phyloP scores from a whole-genome alignment of 2,329 filamentous ascomycete genomes.

The Calonectria pseudoreteaudii region DNA sequence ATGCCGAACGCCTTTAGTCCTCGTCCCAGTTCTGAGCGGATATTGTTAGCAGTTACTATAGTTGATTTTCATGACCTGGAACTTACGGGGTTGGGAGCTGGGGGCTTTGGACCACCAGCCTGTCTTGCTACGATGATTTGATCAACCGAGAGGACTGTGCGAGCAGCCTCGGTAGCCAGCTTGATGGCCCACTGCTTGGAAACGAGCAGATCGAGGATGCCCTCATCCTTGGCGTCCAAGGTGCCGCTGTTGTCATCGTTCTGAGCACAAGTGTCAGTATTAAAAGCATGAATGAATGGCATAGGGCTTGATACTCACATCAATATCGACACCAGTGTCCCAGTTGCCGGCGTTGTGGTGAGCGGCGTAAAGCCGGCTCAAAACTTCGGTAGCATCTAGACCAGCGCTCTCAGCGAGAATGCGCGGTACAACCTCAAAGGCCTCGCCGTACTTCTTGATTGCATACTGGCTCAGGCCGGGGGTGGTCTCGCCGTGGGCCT shows the following conservation, averaged over 20 bases:
- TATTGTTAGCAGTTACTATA: conserved; percentile 43
- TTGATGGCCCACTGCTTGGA: conserved; percentile 98
- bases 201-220: conserved; percentile 91
- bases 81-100: conserved; percentile 84
- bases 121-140: conserved; percentile 99
- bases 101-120: conserved; percentile 96
- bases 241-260: conserved; percentile 84
- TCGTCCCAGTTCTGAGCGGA: conserved; percentile 69
- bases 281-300: background rate
- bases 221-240: conserved; percentile 86
- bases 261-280: conserved; percentile 52
- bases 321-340: conserved; percentile 93
- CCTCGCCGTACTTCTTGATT: conserved; percentile 97
- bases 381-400: conserved; percentile 95
- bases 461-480: conserved; percentile 94
- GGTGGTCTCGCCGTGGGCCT: conserved; percentile 90
- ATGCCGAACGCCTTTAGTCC: conserved; percentile 60
- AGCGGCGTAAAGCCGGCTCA: conserved; percentile 91
- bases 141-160: conserved; percentile 95
- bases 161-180: conserved; percentile 92
- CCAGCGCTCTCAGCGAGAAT: conserved; percentile 95
- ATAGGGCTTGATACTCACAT: conserved; percentile 61
- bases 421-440: conserved; percentile 95
- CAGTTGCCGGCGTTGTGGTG: conserved; percentile 91
- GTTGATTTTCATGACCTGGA: background rate